Percentiles rank a stretch among this genome's conserved stretches.
Conservation (phyloP, 345 rosid genomes). For the Turritis glabra region DNA sequence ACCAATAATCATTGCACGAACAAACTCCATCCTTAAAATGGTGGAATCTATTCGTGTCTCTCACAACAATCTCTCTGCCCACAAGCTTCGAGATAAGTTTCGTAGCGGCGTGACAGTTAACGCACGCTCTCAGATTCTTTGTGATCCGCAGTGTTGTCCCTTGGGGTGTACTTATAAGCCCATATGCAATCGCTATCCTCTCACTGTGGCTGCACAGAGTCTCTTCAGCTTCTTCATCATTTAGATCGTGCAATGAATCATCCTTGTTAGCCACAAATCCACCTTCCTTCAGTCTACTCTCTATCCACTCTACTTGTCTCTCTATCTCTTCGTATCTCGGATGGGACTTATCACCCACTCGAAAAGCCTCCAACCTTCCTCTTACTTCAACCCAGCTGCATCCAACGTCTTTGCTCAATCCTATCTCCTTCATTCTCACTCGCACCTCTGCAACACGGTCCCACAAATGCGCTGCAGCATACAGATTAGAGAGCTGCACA, state of each 20-base stretch:
- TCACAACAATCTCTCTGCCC: slow-evolving; percentile 58
- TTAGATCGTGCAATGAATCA: slow-evolving; percentile 59
- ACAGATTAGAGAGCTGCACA: slow-evolving; percentile 75
- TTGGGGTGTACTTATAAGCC: slow-evolving; percentile 56
- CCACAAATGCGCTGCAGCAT: slow-evolving; percentile 67
- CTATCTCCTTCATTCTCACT: slow-evolving; percentile 59
- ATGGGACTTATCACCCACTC: slow-evolving; percentile 66
- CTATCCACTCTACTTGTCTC: slow-evolving; percentile 48
- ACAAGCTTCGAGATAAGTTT: slow-evolving; percentile 61
- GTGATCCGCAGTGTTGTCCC: slow-evolving; percentile 59
- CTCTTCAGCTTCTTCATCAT: slow-evolving; percentile 62
- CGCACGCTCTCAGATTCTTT: slow-evolving; percentile 68
- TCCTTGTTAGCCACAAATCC: slow-evolving; percentile 57
- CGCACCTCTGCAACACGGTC: slow-evolving; percentile 53
- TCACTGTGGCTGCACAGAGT: slow-evolving; percentile 71
- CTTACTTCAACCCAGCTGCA: slow-evolving; percentile 60
- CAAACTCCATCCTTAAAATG: slow-evolving; percentile 62
- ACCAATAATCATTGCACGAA: slow-evolving; percentile 60
- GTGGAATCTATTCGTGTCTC: slow-evolving; percentile 70
- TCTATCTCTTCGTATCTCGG: slow-evolving; percentile 50
- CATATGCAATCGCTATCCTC: slow-evolving; percentile 67
- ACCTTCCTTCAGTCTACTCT: slow-evolving; percentile 55
- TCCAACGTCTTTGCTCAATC: slow-evolving; percentile 60
- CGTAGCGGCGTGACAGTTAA: slow-evolving; percentile 65
- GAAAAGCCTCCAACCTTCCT: slow-evolving; percentile 57